These are phyloP conservation scores for Saccharomycopsis javanensis DNA, from an alignment of 805 yeast genomes.

Conservation along the genomic window DNA sequence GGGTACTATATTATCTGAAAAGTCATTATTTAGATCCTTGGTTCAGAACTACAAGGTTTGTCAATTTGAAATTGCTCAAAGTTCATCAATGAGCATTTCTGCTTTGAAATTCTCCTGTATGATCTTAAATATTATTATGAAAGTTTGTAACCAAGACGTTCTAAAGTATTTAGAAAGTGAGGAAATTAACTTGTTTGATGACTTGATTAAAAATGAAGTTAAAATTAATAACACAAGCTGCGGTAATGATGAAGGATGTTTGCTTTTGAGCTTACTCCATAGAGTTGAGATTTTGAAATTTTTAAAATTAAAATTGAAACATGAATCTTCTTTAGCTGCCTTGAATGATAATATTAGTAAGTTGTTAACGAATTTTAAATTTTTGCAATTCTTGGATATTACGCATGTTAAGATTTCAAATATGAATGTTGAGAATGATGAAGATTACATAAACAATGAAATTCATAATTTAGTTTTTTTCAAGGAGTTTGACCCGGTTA, in stretches of 20 bases:
- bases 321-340: slow-evolving; percentile 40
- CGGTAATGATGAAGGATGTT: slow-evolving; percentile 31
- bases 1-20: slow-evolving; percentile 45
- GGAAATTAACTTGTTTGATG: slow-evolving; percentile 28
- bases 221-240: slow-evolving; percentile 5
- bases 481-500: background rate
- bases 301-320: slow-evolving; percentile 55
- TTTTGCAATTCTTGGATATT: slow-evolving; percentile 62
- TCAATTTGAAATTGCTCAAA: slow-evolving; percentile 18
- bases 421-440: slow-evolving; percentile 19
- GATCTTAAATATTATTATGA: slow-evolving; percentile 52
- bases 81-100: slow-evolving; percentile 31
- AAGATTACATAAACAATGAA: background rate
- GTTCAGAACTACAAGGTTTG: slow-evolving; percentile 41
- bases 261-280: slow-evolving; percentile 50
- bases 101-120: slow-evolving; percentile 51
- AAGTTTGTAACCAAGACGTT: slow-evolving; percentile 46
- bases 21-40: slow-evolving; percentile 50
- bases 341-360: slow-evolving; percentile 43
- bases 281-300: slow-evolving; percentile 55
- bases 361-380: slow-evolving; percentile 29
- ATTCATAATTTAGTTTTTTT: background rate
- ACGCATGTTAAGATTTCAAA: slow-evolving; percentile 42
- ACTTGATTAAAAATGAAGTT: slow-evolving; percentile 3
- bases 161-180: slow-evolving; percentile 42